phyloP scores from a whole-genome alignment of 495 filamentous ascomycete genomes.

The Cercophora scortea region DNA sequence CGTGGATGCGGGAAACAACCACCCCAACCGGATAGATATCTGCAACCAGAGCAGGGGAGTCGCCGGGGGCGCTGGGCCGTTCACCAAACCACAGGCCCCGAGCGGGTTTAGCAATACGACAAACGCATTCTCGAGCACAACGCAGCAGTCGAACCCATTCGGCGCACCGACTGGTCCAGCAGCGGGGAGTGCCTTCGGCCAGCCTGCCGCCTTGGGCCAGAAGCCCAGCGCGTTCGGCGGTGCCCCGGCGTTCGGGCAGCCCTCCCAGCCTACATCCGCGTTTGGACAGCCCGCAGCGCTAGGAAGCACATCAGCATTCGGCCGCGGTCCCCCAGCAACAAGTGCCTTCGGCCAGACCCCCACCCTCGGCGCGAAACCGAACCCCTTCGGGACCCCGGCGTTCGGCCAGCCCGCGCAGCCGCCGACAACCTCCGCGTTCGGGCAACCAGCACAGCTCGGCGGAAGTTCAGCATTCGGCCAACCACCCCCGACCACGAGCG shows the following conservation, averaged over 20 bases:
- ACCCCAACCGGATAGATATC: slow-evolving; percentile 76
- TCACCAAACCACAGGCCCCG: slow-evolving; percentile 6
- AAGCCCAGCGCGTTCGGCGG: slow-evolving; percentile 32
- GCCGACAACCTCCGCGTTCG: slow-evolving; percentile 23
- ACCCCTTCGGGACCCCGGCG: slow-evolving; percentile 16
- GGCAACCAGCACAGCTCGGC: slow-evolving; percentile 26
- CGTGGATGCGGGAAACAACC: slow-evolving; percentile 56
- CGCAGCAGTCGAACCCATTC: slow-evolving; percentile 18
- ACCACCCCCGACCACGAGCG: slow-evolving; percentile 16
- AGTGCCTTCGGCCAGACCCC: slow-evolving; percentile 21
- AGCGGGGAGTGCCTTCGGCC: slow-evolving; percentile 31
- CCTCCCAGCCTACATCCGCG: slow-evolving; percentile 27
- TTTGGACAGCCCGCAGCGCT: slow-evolving; percentile 25
- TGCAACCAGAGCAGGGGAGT: slow-evolving; percentile 36
- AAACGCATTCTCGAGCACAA: slow-evolving; percentile 9
- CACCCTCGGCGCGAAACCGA: slow-evolving; percentile 18
- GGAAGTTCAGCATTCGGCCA: slow-evolving; percentile 18
- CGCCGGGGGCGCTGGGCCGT: slow-evolving; percentile 21
- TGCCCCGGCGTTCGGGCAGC: slow-evolving; percentile 33
- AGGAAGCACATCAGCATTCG: slow-evolving; percentile 24
- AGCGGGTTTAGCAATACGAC: slow-evolving; percentile 3
- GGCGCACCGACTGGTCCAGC: slow-evolving; percentile 19
- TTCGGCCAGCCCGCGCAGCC: slow-evolving; percentile 20
- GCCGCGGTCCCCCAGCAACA: slow-evolving; percentile 22
- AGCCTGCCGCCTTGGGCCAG: slow-evolving; percentile 32